These are phyloP conservation scores for Bimuria novae-zelandiae DNA, from an alignment of 2,329 filamentous ascomycete species.

Conservation along the genomic window DNA sequence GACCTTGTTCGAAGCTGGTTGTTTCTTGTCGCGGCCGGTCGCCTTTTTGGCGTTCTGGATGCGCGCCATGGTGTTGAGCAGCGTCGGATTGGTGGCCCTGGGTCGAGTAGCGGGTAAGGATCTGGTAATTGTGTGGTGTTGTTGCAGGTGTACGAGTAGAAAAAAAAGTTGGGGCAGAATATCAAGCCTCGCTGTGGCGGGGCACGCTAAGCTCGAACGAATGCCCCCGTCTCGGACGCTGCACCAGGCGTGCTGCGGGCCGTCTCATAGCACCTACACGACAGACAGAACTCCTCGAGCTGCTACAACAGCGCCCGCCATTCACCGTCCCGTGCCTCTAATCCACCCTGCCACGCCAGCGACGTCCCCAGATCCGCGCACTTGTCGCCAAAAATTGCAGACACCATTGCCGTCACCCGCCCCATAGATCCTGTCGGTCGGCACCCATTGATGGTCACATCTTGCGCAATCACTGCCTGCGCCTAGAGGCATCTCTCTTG, in stretches of 20 bases:
- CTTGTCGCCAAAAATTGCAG: neutral
- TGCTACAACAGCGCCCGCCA: neutral
- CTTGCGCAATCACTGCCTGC: neutral
- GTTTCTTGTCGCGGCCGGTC: constrained; percentile 24
- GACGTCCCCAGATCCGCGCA: no score
- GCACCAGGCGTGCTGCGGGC: constrained; percentile 15
- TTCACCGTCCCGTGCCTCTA: neutral
- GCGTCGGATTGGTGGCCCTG: neutral
- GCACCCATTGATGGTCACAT: constrained; percentile 9
- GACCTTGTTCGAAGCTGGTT: constrained; percentile 11
- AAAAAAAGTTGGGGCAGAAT: constrained; percentile 29
- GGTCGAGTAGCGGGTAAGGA: neutral
- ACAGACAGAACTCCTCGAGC: constrained; percentile 12
- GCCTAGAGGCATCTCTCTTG: constrained; percentile 6
- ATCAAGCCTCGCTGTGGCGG: constrained; percentile 13
- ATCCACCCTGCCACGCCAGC: no score
- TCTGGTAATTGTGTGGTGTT: constrained; percentile 2
- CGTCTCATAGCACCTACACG: constrained; percentile 29
- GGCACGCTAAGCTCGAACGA: constrained; percentile 10
- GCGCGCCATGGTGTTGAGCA: constrained; percentile 30
- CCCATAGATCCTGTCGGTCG: neutral
- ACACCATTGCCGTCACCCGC: neutral
- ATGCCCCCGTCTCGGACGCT: no score
- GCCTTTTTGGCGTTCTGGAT: constrained; percentile 25
- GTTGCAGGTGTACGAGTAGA: constrained; percentile 7